These are phyloP conservation scores for Pichia eremophila DNA, from an alignment of 805 yeast genomes.

Conservation along the genomic window DNA sequence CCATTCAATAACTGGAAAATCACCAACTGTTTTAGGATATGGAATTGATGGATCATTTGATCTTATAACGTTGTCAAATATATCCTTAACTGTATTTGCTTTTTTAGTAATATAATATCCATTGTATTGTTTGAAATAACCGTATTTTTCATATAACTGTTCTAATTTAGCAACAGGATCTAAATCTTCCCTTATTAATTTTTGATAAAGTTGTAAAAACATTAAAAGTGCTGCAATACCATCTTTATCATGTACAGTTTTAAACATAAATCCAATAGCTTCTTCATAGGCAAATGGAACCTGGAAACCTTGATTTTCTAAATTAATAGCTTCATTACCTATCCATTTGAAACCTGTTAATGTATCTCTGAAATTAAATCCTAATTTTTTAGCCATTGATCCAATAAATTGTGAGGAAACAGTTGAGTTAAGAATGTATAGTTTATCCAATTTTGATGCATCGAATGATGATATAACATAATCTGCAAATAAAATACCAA, in stretches of 20 bases:
- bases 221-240: constrained; percentile 76
- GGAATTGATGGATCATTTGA: neutral
- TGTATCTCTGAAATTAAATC: constrained; percentile 66
- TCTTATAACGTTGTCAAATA: constrained; percentile 42
- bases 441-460: constrained; percentile 16
- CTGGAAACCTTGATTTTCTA: constrained; percentile 49
- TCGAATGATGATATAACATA: constrained; percentile 31
- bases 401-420: constrained; percentile 81
- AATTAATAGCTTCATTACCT: constrained; percentile 75
- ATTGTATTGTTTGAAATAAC: constrained; percentile 76
- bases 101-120: constrained; percentile 71
- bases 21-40: constrained; percentile 47
- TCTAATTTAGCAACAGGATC: constrained; percentile 44
- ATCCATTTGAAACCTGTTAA: constrained; percentile 97
- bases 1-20: constrained; percentile 52
- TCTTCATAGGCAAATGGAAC: constrained; percentile 94
- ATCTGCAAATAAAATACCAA: constrained; percentile 77
- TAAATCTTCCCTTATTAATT: constrained; percentile 34
- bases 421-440: constrained; percentile 73
- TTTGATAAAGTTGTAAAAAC: constrained; percentile 59
- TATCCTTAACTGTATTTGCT: constrained; percentile 37
- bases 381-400: constrained; percentile 53
- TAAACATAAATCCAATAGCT: constrained; percentile 92
- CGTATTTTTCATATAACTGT: constrained; percentile 54
- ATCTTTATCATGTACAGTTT: constrained; percentile 81